These are phyloP conservation scores for Prinsepia uniflora DNA, from an alignment of 306 rosid species.

Conservation along the genomic window DNA sequence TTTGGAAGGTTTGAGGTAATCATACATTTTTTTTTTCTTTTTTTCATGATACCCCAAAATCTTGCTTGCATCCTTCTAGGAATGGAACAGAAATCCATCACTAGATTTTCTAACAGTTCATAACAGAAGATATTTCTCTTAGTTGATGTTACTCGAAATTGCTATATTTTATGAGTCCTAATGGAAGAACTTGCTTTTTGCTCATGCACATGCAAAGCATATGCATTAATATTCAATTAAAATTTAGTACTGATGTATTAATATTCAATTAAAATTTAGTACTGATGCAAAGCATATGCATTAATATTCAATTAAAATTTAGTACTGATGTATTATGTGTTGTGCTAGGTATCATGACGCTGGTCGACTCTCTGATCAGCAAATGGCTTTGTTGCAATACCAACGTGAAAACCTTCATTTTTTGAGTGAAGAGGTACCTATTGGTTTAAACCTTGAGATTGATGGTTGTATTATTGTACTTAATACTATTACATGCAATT, in stretches of 20 bases:
- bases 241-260: constrained; percentile 9
- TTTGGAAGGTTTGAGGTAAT: constrained; percentile 93
- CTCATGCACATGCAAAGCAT: background rate
- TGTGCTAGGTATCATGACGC: constrained; percentile 70
- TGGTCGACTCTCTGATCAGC: constrained; percentile 96
- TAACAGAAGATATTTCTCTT: background rate
- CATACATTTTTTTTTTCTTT: constrained; percentile 8
- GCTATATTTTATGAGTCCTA: background rate
- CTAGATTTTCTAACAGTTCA: background rate
- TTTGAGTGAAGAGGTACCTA: constrained; percentile 87
- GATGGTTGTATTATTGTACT: constrained; percentile 2
- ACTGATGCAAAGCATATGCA: constrained; percentile 14
- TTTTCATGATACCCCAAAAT: background rate
- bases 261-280: background rate
- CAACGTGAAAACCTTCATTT: constrained; percentile 99
- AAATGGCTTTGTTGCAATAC: constrained; percentile 98
- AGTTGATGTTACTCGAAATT: background rate
- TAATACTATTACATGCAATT: background rate
- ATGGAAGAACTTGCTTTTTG: background rate
- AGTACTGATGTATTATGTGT: constrained; percentile 12
- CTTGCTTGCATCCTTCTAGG: background rate
- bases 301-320: background rate
- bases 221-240: background rate
- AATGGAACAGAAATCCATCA: background rate
- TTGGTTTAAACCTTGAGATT: constrained; percentile 4